A percentile compares a stretch with the other conserved stretches of the same genome.
Conservation (phyloP, 2,329 filamentous ascomycete species). For the Reticulascus tulasneorum region DNA sequence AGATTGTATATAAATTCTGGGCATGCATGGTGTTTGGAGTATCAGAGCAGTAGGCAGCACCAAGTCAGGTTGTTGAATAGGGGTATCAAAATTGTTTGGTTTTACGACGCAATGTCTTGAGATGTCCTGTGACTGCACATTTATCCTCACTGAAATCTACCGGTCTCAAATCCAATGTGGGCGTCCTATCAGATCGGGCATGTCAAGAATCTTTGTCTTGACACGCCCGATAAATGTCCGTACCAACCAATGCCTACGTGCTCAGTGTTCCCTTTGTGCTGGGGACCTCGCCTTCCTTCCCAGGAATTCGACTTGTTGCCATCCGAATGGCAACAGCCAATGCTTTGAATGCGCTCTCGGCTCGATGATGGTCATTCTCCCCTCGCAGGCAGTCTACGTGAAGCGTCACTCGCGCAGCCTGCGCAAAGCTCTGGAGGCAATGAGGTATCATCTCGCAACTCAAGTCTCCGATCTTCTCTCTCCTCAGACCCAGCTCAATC, state of each 20-base stretch:
- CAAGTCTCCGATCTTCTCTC: constrained; percentile 91
- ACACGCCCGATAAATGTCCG: background rate
- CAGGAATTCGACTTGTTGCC: constrained; percentile 71
- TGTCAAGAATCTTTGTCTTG: background rate
- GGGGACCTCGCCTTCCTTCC: constrained; percentile 85
- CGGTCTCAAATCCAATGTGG: too few species aligned
- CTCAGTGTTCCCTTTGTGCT: constrained; percentile 92
- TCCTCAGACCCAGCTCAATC: constrained; percentile 75
- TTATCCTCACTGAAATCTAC: too few species aligned
- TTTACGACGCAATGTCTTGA: too few species aligned
- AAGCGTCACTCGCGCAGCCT: constrained; percentile 84
- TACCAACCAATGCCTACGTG: constrained; percentile 33
- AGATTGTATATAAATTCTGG: constrained; percentile 10
- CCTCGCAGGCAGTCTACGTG: constrained; percentile 92
- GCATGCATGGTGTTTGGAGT: constrained; percentile 16
- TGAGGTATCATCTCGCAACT: constrained; percentile 97
- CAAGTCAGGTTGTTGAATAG: constrained; percentile 2
- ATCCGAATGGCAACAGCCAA: constrained; percentile 78
- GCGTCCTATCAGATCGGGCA: too few species aligned
- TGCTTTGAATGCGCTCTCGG: constrained; percentile 97
- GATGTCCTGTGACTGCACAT: too few species aligned
- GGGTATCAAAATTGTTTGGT: background rate
- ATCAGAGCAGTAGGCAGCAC: too few species aligned
- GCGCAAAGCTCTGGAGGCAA: constrained; percentile 89
- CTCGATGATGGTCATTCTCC: constrained; percentile 91